These are phyloP conservation scores for Mucor racemosus DNA, from an alignment of 371 early-diverging fungal genomes.

Conservation along the genomic window DNA sequence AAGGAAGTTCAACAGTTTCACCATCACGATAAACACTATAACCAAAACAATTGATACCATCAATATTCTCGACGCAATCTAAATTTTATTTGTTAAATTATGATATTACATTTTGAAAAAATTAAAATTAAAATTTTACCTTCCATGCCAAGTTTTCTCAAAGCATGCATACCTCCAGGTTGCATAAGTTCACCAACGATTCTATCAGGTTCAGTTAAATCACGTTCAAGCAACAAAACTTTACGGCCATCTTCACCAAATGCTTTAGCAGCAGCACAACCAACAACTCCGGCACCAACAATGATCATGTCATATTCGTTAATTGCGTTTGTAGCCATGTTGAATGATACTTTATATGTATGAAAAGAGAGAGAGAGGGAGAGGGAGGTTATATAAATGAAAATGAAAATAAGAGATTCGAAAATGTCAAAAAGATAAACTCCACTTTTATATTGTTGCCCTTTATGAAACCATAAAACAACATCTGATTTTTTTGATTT, in stretches of 20 bases:
- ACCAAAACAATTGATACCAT: constrained; percentile 85
- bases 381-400: background rate
- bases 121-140: constrained; percentile 31
- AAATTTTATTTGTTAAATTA: background rate
- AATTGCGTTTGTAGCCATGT: constrained; percentile 3
- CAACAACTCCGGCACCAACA: constrained; percentile 90
- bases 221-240: constrained; percentile 80
- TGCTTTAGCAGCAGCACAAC: constrained; percentile 79
- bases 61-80: constrained; percentile 83
- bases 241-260: constrained; percentile 74
- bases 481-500: constrained; percentile 1
- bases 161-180: constrained; percentile 86
- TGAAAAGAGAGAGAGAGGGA: background rate
- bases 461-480: constrained; percentile 5
- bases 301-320: constrained; percentile 74
- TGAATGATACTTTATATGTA: background rate
- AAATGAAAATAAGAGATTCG: too few species aligned
- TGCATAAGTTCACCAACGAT: constrained; percentile 96
- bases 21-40: constrained; percentile 77
- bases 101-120: background rate
- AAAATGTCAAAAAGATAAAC: background rate
- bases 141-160: constrained; percentile 74
- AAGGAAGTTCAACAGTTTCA: constrained; percentile 65
- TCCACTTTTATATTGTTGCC: background rate
- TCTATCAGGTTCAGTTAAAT: constrained; percentile 88